These are phyloP conservation scores for Canariomyces notabilis DNA, from an alignment of 2,329 filamentous ascomycete genomes.

Conservation along the genomic window DNA sequence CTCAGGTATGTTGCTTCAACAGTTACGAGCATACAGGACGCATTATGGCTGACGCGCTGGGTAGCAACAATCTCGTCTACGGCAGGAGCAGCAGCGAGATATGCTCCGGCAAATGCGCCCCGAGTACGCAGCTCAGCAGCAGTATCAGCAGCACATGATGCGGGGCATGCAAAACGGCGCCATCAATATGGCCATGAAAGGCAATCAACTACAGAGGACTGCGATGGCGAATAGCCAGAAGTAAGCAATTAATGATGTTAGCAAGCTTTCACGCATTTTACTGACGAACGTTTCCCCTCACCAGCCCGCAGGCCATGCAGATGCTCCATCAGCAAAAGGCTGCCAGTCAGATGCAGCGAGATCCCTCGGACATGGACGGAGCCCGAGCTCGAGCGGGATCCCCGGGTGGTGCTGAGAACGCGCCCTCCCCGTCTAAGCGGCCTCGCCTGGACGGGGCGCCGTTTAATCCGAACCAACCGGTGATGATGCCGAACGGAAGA, in stretches of 20 bases:
- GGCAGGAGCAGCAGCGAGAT: constrained; percentile 72
- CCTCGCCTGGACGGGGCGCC: constrained; percentile 71
- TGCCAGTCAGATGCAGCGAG: constrained; percentile 71
- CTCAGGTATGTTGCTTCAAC: constrained; percentile 58
- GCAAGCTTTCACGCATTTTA: too few relatives aligned
- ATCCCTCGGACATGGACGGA: constrained; percentile 81
- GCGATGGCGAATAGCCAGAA: constrained; percentile 75
- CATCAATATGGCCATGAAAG: constrained; percentile 55
- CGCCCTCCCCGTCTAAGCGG: constrained; percentile 87
- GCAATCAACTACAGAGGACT: constrained; percentile 62
- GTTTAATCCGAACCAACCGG: constrained; percentile 66
- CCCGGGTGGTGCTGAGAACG: constrained; percentile 77
- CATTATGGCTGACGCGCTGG: constrained; percentile 23
- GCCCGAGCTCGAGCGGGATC: constrained; percentile 77
- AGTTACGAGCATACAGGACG: constrained; percentile 4
- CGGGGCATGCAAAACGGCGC: constrained; percentile 58
- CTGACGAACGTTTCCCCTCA: neutral
- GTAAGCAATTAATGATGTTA: constrained; percentile 47
- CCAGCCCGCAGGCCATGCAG: constrained; percentile 63
- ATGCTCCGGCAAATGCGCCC: constrained; percentile 69
- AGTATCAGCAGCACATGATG: constrained; percentile 61
- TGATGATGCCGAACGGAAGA: constrained; percentile 70
- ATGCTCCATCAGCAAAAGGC: constrained; percentile 65
- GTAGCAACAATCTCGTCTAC: constrained; percentile 63
- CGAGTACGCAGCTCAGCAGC: constrained; percentile 47